phyloP scores from a whole-genome alignment of 83 land plant genomes.

The Thuja plicata region DNA sequence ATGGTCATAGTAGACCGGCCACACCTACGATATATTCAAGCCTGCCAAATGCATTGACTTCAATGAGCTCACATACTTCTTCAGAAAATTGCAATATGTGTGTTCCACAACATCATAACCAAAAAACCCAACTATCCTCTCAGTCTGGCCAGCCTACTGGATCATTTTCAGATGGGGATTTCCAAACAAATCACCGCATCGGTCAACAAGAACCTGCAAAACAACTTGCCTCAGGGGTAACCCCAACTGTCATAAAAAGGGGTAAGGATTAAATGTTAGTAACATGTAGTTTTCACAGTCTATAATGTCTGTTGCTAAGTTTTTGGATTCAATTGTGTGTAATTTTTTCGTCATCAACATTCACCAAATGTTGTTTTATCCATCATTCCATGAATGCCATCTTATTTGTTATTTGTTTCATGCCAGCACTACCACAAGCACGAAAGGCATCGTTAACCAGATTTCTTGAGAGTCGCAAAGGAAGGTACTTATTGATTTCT shows the following conservation, averaged over 20 bases:
- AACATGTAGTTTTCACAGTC: no score
- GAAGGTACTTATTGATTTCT: conserved; percentile 13
- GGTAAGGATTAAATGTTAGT: background rate
- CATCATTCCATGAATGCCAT: background rate
- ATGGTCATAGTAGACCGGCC: conserved; percentile 9
- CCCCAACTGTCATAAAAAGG: background rate
- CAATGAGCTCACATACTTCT: background rate
- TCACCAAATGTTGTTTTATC: background rate
- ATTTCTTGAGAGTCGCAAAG: conserved; percentile 24
- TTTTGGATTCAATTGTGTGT: no score
- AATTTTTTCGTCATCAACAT: no score
- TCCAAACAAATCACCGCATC: background rate
- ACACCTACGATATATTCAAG: background rate
- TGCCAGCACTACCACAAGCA: conserved; percentile 21
- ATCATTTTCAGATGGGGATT: conserved; percentile 13
- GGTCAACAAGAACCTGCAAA: conserved; percentile 13
- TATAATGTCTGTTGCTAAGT: no score
- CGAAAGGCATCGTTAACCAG: conserved; percentile 19
- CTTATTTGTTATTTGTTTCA: conserved; percentile 8
- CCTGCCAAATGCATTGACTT: background rate
- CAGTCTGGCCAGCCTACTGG: conserved; percentile 4
- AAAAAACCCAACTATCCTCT: conserved; percentile 2
- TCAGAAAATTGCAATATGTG: background rate
- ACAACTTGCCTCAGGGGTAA: background rate
- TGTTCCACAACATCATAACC: conserved; percentile 2